Base-by-base conservation (phyloP, 768 basidiomycete species). In the Mycena epipterygia region DNA sequence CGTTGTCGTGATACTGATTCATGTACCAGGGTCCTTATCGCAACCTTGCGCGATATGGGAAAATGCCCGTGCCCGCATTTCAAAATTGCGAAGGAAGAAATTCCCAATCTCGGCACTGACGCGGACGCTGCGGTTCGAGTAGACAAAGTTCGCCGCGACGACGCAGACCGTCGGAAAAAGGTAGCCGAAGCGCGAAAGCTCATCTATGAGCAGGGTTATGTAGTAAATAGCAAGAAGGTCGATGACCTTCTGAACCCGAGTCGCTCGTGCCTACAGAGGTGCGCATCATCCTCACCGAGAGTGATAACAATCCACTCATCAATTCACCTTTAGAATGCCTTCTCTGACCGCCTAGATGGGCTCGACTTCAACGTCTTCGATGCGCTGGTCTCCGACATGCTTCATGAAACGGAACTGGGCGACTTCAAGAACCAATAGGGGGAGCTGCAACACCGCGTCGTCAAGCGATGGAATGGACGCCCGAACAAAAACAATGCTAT, bases 211-310 rank as follows among this genome's bases (percentile, higher is more conserved):
- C 62, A 74, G 23, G 73, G 76, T 25, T 72, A 72, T 52, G 67
- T 61, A 1, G 77, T 84, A 5, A 76, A 78, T 16, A 76, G 75
- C 41, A 61, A 52, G 1, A 35, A 23, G 12, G 80, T 84, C 1
- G 77, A 82, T 12, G 25, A 57, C 1, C 23, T 81, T 0, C 72
- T 83, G 0, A 78, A 60, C 25, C 41, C 3, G 65, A 78, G 21
- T 82, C 81, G 0, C 64, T 79, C 35, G 81, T 82, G 0, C 83
- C 80, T 0, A 79, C 79, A 9, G 33, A 44, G 23, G 82, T 82
- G 32, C 65, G 77, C 23, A 32, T 59, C 23, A 2, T 6, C 12
- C n/a, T n/a, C n/a, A n/a, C 21, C 14, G 25, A 51, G 13, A 13
- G 3, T 1, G 3, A 35, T 27, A 21, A 14, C 23, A 9, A 4